Base-by-base conservation (phyloP, 495 filamentous ascomycete genomes). In the Gamarada debralockiae region DNA sequence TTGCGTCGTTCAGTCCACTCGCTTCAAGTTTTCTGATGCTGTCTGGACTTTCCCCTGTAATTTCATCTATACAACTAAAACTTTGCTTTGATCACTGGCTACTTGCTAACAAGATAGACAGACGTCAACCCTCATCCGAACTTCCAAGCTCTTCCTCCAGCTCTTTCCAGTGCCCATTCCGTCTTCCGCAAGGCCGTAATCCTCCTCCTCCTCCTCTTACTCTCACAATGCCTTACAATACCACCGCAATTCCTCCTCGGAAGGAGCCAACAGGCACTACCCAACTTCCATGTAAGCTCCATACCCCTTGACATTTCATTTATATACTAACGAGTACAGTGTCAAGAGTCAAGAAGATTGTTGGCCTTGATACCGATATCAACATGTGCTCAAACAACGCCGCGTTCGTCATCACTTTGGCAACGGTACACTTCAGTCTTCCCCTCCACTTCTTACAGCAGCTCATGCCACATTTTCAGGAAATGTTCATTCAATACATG, bases 401-500 rank as follows among this genome's bases (percentile, higher is more conserved):
- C 51, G 89, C 90, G n/a, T 96, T 97, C 68, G 83, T 90, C 47
- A 91, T 97, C 59, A 90, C 92, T 12, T 77, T 95, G 48, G 93
- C 93, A 47, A 90, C 93, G 10, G 89, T 88, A 73, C 56, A 77
- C 58, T 23, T 21, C 33, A 24, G 59, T 46, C 33, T 14, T 44
- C 49, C 38, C 15, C 41, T 20, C 12, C n/a, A n/a, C 20, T n/a
- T n/a, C n/a, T 22, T 14, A 47, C 23, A 24, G 20, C 15, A 12
- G 5, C 10, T 39, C 24, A 40, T 15, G 17, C 23, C 5, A 40
- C 9, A n/a, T n/a, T n/a, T n/a, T 9, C 53, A 95, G 87, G 93
- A 97, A 69, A 84, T 96, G 83, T 98, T 98, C 76, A 87, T 98
- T 56, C 89, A 95, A 64, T 85, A 97, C 65, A 78, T 98, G 29